Evolutionary conservation across 2,329 filamentous ascomycete species (phyloP).

Genomic region (Diaporthe ilicicola): DNA sequence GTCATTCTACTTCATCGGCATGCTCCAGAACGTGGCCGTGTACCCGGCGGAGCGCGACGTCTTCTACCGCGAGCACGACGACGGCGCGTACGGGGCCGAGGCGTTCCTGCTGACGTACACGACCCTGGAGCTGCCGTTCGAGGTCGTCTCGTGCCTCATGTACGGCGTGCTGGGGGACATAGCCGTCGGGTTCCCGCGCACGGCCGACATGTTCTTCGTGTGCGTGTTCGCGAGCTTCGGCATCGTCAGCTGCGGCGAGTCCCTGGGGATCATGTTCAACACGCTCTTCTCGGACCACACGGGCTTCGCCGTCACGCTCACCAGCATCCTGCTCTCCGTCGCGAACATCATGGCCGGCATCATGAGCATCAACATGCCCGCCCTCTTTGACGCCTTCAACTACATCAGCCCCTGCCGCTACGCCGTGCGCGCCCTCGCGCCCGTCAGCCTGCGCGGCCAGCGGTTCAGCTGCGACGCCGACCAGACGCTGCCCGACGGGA

Average conservation of each 20-base stretch:
- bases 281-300: conserved; percentile 75
- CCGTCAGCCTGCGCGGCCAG: conserved; percentile 69
- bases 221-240: conserved; percentile 75
- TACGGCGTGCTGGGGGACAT: conserved; percentile 72
- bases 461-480: conserved; percentile 69
- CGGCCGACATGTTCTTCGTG: conserved; percentile 72
- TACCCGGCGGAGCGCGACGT: conserved; percentile 78
- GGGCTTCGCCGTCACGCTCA: conserved; percentile 79
- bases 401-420: conserved; percentile 78
- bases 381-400: conserved; percentile 73
- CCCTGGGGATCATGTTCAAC: conserved; percentile 81
- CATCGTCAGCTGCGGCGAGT: conserved; percentile 78
- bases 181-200: conserved; percentile 71
- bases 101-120: conserved; percentile 78
- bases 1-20: conserved; percentile 77
- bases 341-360: conserved; percentile 77
- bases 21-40: conserved; percentile 81
- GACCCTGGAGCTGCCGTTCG: conserved; percentile 75
- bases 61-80: conserved; percentile 80
- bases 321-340: conserved; percentile 73
- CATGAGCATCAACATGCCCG: conserved; percentile 74
- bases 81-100: conserved; percentile 75
- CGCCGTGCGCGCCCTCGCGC: conserved; percentile 70
- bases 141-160: conserved; percentile 70
- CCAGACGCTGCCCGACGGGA: conserved; percentile 67